Percentiles rank a stretch among this genome's conserved stretches.
Conservation (phyloP, 2,329 filamentous ascomycete species). For the Epichloe typhina region DNA sequence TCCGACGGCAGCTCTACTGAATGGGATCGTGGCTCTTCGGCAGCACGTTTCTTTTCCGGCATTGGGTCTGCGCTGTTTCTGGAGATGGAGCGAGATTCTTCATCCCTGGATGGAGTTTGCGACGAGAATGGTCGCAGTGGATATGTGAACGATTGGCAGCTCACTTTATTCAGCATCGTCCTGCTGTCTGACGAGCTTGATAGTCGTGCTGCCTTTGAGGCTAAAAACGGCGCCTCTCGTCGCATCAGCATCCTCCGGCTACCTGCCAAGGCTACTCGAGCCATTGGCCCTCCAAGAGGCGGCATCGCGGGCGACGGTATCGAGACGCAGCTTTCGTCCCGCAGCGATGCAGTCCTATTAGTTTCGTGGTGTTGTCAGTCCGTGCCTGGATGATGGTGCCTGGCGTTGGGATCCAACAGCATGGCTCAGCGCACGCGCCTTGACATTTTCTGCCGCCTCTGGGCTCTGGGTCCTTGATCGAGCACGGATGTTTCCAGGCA, state of each 20-base stretch:
- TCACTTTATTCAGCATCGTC: conserved; percentile 3
- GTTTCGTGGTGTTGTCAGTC: neutral
- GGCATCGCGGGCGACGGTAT: conserved; percentile 16
- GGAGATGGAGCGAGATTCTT: neutral
- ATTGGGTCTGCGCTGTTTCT: neutral
- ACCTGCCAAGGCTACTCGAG: conserved; percentile 17
- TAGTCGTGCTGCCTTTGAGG: neutral
- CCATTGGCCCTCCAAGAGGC: conserved; percentile 20
- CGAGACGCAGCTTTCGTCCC: neutral
- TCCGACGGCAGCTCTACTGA: conserved; percentile 19
- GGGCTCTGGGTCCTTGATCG: neutral
- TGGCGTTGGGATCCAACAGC: neutral
- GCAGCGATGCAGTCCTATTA: neutral
- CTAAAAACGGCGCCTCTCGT: neutral
- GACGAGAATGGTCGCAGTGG: conserved; percentile 16
- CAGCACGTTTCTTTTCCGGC: neutral
- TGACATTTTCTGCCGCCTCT: conserved; percentile 1
- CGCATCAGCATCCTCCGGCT: conserved; percentile 14
- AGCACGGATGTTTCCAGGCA: neutral
- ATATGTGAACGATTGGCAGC: neutral
- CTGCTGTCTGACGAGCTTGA: neutral
- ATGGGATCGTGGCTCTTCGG: neutral
- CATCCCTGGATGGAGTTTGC: conserved; percentile 11
- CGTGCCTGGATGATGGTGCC: neutral
- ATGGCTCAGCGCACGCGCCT: neutral